A percentile compares a stretch with the other conserved stretches of the same genome.
These are phyloP conservation scores for Saccharomycopsis sp. DNA, from an alignment of 805 yeast genomes.

Conservation along the genomic window DNA sequence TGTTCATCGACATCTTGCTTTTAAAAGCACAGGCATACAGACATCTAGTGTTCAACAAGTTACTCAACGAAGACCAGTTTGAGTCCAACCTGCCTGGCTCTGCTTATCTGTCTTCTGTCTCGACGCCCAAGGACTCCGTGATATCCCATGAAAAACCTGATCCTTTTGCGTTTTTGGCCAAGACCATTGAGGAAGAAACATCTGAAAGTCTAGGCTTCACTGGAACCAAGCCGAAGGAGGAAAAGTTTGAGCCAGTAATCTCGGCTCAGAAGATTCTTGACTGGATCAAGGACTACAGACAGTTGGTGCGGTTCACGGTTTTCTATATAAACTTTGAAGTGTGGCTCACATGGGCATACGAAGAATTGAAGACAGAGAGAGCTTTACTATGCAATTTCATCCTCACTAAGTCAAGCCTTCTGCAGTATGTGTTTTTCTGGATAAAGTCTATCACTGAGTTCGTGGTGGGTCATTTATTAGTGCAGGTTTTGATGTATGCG, in stretches of 20 bases:
- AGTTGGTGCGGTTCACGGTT: slow-evolving; percentile 44
- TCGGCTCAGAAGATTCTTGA: slow-evolving; percentile 13
- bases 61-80: slow-evolving; percentile 25
- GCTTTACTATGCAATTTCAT: slow-evolving; percentile 21
- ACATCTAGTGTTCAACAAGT: slow-evolving; percentile 74
- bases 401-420: slow-evolving; percentile 19
- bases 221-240: neutral
- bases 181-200: neutral
- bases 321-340: slow-evolving; percentile 77
- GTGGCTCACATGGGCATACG: slow-evolving; percentile 86
- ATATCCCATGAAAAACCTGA: slow-evolving; percentile 2
- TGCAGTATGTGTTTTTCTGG: slow-evolving; percentile 33
- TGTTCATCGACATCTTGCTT: slow-evolving; percentile 76
- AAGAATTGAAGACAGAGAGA: slow-evolving; percentile 37
- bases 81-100: slow-evolving; percentile 1
- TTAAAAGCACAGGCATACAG: slow-evolving; percentile 83
- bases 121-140: slow-evolving; percentile 4
- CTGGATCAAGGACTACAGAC: slow-evolving; percentile 25
- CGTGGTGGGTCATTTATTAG: slow-evolving; percentile 27
- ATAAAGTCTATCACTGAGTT: slow-evolving; percentile 31
- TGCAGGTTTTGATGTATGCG: slow-evolving; percentile 26
- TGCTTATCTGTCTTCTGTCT: neutral
- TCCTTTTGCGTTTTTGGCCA: neutral
- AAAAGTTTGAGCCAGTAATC: slow-evolving; percentile 2
- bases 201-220: neutral